Conservation (phyloP, 352 stramenopile species). For the Phytophthora ramorum region DNA sequence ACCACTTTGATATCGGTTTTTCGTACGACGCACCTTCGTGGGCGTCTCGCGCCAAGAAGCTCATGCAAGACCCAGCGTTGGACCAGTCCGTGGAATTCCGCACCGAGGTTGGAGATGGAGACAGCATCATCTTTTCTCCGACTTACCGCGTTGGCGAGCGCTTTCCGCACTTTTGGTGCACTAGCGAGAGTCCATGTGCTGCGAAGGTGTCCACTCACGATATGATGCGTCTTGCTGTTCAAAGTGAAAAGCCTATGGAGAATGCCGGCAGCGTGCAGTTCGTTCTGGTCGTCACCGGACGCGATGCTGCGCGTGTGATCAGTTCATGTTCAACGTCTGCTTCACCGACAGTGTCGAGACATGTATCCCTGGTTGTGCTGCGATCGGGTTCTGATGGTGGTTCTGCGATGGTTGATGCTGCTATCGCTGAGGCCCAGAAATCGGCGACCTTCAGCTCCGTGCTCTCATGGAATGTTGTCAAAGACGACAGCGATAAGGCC, state of each 20-base stretch:
- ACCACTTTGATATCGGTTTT: conserved; percentile 88
- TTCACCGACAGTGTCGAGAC: conserved; percentile 26
- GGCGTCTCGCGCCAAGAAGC: conserved; percentile 47
- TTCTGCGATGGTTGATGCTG: conserved; percentile 12
- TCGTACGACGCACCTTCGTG: conserved; percentile 70
- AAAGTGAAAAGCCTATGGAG: conserved; percentile 7
- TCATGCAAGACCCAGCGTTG: conserved; percentile 69
- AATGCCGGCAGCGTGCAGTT: conserved; percentile 52
- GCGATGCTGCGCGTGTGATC: conserved; percentile 31
- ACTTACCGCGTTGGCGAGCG: conserved; percentile 60
- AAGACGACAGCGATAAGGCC: conserved; percentile 27
- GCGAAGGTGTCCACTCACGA: conserved; percentile 59
- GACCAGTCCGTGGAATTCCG: conserved; percentile 59
- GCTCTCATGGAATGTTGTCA: conserved; percentile 37
- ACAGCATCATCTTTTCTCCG: conserved; percentile 49
- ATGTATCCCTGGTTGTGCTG: conserved; percentile 53
- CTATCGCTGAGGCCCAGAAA: conserved; percentile 16
- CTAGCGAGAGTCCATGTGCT: conserved; percentile 3
- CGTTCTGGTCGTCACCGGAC: conserved; percentile 53
- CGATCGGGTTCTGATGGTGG: conserved; percentile 28
- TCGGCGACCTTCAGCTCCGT: conserved; percentile 38
- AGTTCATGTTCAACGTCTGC: conserved; percentile 16
- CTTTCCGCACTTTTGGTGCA: conserved; percentile 77
- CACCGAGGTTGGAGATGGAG: conserved; percentile 15
- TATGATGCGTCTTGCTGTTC: conserved; percentile 33